Conservation (phyloP, 176 grass and related monocot genomes). For the Zoysia japonica region DNA sequence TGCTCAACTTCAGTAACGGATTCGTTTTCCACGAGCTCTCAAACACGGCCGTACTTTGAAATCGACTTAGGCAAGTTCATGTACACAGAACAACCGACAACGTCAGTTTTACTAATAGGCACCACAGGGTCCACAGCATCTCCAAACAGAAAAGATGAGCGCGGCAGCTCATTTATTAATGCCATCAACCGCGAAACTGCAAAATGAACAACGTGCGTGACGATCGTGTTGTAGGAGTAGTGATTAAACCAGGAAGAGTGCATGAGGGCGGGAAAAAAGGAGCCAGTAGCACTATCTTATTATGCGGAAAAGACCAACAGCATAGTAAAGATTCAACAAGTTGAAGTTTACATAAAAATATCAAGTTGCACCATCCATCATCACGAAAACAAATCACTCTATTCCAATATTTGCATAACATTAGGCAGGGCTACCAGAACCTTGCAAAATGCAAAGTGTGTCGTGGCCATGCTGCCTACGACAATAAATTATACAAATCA, state of each 20-base stretch:
- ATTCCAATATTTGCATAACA: conserved; percentile 16
- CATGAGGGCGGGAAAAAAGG: neutral
- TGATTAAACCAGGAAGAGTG: neutral
- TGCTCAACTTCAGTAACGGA: neutral
- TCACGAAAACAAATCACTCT: neutral
- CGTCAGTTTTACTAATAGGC: neutral
- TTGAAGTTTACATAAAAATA: neutral
- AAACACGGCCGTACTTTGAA: neutral
- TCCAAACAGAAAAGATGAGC: neutral
- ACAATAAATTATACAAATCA: neutral
- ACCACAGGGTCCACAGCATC: neutral
- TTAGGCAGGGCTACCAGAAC: conserved; percentile 9
- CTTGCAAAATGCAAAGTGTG: neutral
- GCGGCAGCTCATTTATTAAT: neutral
- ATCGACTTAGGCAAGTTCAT: neutral
- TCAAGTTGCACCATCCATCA: conserved; percentile 17
- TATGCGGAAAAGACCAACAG: neutral
- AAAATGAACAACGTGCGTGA: neutral
- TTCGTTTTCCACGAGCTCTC: conserved; percentile 8
- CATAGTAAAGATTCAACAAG: neutral
- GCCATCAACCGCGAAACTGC: neutral
- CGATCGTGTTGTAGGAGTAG: no score
- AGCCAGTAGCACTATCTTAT: neutral
- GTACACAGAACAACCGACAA: neutral
- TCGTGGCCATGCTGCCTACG: neutral